Percentiles rank a stretch among this genome's conserved stretches.
Evolutionary conservation across 805 yeast species (phyloP).

Genomic region (Wickerhamiella bombiphila): DNA sequence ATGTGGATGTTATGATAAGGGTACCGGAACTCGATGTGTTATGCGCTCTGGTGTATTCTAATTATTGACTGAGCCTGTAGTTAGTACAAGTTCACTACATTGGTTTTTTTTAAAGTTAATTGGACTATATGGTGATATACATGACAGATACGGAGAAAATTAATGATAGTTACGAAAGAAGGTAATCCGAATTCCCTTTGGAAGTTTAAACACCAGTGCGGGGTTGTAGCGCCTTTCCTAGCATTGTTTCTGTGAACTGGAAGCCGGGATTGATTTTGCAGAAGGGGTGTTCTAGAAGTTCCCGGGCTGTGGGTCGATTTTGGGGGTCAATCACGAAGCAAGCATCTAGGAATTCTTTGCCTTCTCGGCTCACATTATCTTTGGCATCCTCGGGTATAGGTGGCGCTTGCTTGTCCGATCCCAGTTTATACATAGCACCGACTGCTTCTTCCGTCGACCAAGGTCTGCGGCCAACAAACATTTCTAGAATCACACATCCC

Average conservation of each 20-base stretch:
- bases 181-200: too few relatives aligned
- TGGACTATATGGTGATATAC: too few relatives aligned
- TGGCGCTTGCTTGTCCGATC: slow-evolving; percentile 78
- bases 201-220: not conserved
- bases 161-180: not conserved
- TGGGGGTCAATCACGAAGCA: slow-evolving; percentile 73
- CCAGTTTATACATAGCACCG: slow-evolving; percentile 81
- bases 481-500: slow-evolving; percentile 93
- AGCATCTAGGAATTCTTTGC: slow-evolving; percentile 52
- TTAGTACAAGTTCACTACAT: too few relatives aligned
- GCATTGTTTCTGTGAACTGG: slow-evolving; percentile 12
- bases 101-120: not conserved
- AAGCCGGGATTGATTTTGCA: slow-evolving; percentile 9
- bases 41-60: slow-evolving; percentile 81
- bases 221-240: slow-evolving; percentile 8
- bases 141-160: not conserved
- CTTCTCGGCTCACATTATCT: slow-evolving; percentile 46
- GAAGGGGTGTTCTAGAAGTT: slow-evolving; percentile 15
- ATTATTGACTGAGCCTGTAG: slow-evolving; percentile 39
- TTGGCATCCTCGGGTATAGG: slow-evolving; percentile 87
- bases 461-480: slow-evolving; percentile 95
- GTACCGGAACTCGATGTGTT: slow-evolving; percentile 64
- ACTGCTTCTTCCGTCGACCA: slow-evolving; percentile 95
- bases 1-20: slow-evolving; percentile 33
- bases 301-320: slow-evolving; percentile 69